Base-by-base conservation (phyloP, 257 asterid species). In the Sherardia arvensis region DNA sequence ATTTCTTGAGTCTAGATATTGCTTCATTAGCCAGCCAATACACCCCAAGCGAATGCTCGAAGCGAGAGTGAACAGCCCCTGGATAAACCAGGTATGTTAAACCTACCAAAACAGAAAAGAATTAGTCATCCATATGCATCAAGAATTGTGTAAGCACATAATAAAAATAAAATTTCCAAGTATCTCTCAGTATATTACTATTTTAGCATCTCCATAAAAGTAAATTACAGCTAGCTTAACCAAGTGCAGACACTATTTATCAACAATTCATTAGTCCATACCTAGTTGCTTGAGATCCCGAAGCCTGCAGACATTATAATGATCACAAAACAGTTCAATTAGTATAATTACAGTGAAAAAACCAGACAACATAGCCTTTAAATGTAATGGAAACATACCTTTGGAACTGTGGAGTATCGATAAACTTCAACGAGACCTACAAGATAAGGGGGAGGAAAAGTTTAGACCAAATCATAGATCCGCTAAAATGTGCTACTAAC, bases 201-300 rank as follows among this genome's bases (percentile, higher is more conserved):
- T 54, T 18, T 36, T 25, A 36, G 62, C 38, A 14, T 55, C 30
- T 54, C 4, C 8, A 66, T 15, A 47, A 59, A 47, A 29, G 32
- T 47, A 27, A 45, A 45, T 17, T 59, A 6, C 49, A 28, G 22
- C 21, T 17, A 10, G 29, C 36, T 28, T 29, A 53, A 48, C 49
- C 9, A 29, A 8, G 22, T 43, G 8, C 21, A 47, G 25, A 9
- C 22, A 59, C 20, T 10, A 8, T 45, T 1, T 40, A 40, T 25
- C 33, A 53, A 14, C 53, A 59, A 29, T 8, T 15, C 53, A 0
- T 10, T 6, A 45, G 32, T 20, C 53, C 92, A 75, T 77, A 91
- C 98, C 98, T 43, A 91, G 98, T 75, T 88, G 98, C 95, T 91
- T 91, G 85, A 91, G 66, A 75, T 91, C 95, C 21, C 95, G 96